Evolutionary conservation across 169 alveolate genomes (phyloP), one percentile per base, ranked within the genome.

Genomic region (Plasmodium berghei): DNA sequence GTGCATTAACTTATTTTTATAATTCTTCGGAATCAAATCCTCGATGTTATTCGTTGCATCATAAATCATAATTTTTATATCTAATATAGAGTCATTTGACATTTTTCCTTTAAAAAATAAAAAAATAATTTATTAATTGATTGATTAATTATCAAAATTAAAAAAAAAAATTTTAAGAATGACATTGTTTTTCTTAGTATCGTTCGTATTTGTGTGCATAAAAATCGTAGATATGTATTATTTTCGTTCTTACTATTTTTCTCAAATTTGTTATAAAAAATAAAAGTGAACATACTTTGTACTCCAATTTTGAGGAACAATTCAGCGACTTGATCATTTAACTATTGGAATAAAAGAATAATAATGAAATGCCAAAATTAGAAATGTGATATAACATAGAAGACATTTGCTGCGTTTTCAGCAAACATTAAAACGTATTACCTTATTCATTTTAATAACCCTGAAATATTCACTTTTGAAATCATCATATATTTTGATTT

Each of bases 11-110:
- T 45, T 40, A 18, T 75, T 34, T 42, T 62, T 55, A 40, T 28
- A 62, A 18, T 9, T 75, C 40, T 14, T 61, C 54, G 18, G 5
- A 22, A 28, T 16, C 6, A 75, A 12, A 34, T 34, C 62, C 12
- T 63, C 56, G 5, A 40, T 28, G 28, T 63, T 9, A 55, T 75
- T 22, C 22, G 16, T 22, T 75, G 34, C 66, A 8, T 54, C 16
- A 40, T 75, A 74, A 45, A 75, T 75, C 62, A 46, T 62, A 26
- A 75, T 62, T 75, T 75, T 75, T 16, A 75, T 34, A n/a, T 75
- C 88, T 42, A 75, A 54, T 14, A 75, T 75, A 34, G 74, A 55
- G 18, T 62, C 73, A 46, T 22, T 48, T n/a, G 77, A 46, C 2
- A 46, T 1, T 18, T 12, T 16, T 1, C 24, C 77, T 69, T 42